Evolutionary conservation across 192 early-diverging fungal species (phyloP).

Genomic region (Paraglomus occultum): DNA sequence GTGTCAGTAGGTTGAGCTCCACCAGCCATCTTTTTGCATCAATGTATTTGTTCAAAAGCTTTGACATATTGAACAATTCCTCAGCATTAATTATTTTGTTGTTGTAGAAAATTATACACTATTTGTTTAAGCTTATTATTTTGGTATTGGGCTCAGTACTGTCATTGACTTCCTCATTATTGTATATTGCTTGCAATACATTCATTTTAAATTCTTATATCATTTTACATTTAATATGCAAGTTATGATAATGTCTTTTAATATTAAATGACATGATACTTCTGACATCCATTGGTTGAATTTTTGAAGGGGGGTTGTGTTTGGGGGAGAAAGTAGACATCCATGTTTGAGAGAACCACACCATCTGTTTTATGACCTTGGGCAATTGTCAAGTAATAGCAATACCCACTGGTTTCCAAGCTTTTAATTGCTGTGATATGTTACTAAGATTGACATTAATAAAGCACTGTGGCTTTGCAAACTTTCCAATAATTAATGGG

Average conservation of each 20-base stretch:
- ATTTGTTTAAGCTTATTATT: too few species aligned
- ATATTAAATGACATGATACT: slow-evolving; percentile 8
- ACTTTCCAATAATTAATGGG: slow-evolving; percentile 27
- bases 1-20: too few species aligned
- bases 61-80: too few species aligned
- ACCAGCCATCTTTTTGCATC: too few species aligned
- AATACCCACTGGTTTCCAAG: slow-evolving; percentile 5
- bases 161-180: too few species aligned
- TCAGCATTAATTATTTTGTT: too few species aligned
- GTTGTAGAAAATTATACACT: too few species aligned
- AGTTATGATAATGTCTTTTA: slow-evolving; percentile 2
- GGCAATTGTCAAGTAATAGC: slow-evolving; percentile 25
- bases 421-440: slow-evolving; percentile 8
- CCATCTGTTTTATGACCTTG: slow-evolving; percentile 21
- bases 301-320: slow-evolving; percentile 8
- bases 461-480: slow-evolving; percentile 16
- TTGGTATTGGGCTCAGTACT: too few species aligned
- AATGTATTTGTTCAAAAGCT: too few species aligned
- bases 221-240: slow-evolving; percentile 1
- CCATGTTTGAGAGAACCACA: neutral
- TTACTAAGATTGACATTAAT: slow-evolving; percentile 15
- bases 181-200: slow-evolving; percentile 12
- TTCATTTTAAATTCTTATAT: neutral
- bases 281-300: neutral
- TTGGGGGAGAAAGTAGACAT: slow-evolving; percentile 1